Base-by-base conservation (phyloP, 305 asterid species). In the Rubia peregrina region DNA sequence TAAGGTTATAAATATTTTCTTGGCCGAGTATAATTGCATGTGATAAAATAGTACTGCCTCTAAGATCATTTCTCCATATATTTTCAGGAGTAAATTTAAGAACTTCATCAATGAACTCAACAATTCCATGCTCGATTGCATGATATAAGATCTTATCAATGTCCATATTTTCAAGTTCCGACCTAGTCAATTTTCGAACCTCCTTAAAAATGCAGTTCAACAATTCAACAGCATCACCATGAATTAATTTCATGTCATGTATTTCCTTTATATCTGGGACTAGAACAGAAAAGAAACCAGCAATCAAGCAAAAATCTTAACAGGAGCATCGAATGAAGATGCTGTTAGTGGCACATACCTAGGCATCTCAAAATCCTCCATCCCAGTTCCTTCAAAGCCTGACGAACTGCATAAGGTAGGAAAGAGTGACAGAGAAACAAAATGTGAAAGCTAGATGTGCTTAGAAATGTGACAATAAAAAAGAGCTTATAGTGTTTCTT, bases 51-150 rank as follows among this genome's bases (percentile, higher is more conserved):
- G 82, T 75, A 65, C 83, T 61, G 17, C 86, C 84, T 46, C 41
- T 82, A 3, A 59, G 65, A 42, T 82, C 86, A 56, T 79, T 77
- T 69, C 75, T 79, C 83, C 83, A 82, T 49, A 82, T 70, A 33
- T 79, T 73, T 5, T 79, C 86, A 5, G 86, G 84, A 4, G 64
- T 75, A 51, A 73, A 70, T 41, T 68, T 73, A 1, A 82, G 56
- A 60, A 82, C 75, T 65, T 79, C 79, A 2, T 1, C 13, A 14
- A 79, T 67, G 42, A 82, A 74, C 71, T 82, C 86, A 13, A 70
- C n/a, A 10, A 79, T 77, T 6, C 86, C 86, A 64, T 77, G 79
- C 71, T 79, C 76, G 62, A 77, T 75, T 11, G 83, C 80, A 65
- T 79, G 81, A n/a, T 74, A 79, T 12, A 82, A 49, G 65, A 79